Base-by-base conservation (phyloP, 805 yeast genomes). In the Kurtzmaniella fragi region DNA sequence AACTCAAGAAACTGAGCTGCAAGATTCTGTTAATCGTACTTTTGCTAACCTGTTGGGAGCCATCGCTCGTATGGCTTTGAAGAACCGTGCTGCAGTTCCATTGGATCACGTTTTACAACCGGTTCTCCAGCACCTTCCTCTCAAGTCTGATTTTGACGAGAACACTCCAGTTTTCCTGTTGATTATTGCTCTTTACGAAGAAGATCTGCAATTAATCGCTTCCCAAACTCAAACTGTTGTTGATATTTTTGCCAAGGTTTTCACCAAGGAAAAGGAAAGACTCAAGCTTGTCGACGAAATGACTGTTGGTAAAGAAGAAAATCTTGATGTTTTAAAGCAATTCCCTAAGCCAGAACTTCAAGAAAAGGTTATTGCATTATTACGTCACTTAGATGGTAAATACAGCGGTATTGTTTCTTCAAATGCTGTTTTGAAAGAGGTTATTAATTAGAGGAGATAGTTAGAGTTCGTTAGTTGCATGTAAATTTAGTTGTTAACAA, bases 21-120 rank as follows among this genome's bases (percentile, higher is more conserved):
- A 75, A 54, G 95, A 88, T 48, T 83, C 79, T 43, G 77, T 86
- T 51, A 82, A 82, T 65, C 77, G 95, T 68, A 80, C 95, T 5
- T 79, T 78, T 50, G 96, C 98, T 43, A 93, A 93, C 62, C 96
- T 96, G 4, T 84, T 93, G 62, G 99, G 99, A 32, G 93, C 98
- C 75, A 95, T 90, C 42, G 90, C 96, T 13, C 80, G 99, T 65
- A 74, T 93, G 85, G 77, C 85, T 11, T 68, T 86, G 60, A 82
- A 83, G 57, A 76, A 84, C 59, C 80, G 78, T 52, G 66, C 64
- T 29, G 75, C 83, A 28, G 80, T 90, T 49, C 97, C 97, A 43
- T 64, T 88, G 48, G 66, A 61, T 45, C 79, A 75, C 43, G 89
- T 80, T 40, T 77, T 91, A 32, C 68, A 84, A 16, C 95, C 95